phyloP scores from a whole-genome alignment of 2,329 filamentous ascomycete genomes.

The Fusarium sp. region DNA sequence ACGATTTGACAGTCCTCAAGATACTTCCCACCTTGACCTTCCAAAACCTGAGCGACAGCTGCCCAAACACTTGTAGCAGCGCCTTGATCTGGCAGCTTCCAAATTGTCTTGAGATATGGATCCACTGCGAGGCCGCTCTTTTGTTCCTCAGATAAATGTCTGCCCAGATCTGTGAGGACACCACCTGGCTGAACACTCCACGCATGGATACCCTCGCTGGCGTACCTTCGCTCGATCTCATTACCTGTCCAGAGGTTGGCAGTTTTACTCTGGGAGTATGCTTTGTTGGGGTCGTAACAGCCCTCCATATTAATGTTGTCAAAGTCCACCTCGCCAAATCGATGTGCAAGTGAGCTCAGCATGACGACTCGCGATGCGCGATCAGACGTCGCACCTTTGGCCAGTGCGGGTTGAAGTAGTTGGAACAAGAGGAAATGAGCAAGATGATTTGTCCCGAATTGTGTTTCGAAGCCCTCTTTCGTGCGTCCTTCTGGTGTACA shows the following conservation, averaged over 20 bases:
- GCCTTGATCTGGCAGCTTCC: background rate
- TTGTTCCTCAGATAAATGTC: background rate
- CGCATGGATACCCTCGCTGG: background rate
- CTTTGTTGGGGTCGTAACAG: constrained; percentile 1
- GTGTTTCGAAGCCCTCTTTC: background rate
- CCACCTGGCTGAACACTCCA: constrained; percentile 5
- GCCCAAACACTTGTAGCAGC: constrained; percentile 8
- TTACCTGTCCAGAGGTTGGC: constrained; percentile 15
- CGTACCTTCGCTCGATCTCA: background rate
- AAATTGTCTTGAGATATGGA: background rate
- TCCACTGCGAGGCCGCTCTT: background rate
- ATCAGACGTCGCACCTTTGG: background rate
- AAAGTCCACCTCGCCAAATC: background rate
- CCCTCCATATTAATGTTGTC: constrained; percentile 1
- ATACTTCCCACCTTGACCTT: constrained; percentile 1
- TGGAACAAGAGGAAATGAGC: background rate
- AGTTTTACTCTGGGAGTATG: background rate
- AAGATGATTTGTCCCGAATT: constrained; percentile 6
- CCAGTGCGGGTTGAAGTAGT: background rate
- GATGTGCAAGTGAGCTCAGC: background rate
- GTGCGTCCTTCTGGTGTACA: background rate
- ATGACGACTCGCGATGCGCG: background rate
- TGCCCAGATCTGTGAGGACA: background rate
- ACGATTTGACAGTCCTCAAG: constrained; percentile 8
- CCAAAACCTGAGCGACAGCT: background rate